These are phyloP conservation scores for Sphaerostilbella broomeana DNA, from an alignment of 2,329 filamentous ascomycete species.

Conservation along the genomic window DNA sequence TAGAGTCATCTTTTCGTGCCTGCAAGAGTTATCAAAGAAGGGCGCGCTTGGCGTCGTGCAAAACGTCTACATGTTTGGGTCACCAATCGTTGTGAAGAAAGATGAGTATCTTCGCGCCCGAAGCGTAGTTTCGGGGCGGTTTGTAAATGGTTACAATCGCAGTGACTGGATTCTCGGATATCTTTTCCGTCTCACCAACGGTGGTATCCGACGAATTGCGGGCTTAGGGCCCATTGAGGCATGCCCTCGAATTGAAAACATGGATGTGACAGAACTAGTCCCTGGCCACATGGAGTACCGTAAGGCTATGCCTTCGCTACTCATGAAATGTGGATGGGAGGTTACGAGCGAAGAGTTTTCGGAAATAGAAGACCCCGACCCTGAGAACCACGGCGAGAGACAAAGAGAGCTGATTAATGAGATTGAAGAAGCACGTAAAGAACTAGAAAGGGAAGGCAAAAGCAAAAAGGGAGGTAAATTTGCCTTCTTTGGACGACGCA, in stretches of 20 bases:
- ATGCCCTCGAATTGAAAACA: constrained; percentile 78
- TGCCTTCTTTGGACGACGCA: constrained; percentile 76
- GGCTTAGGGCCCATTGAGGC: constrained; percentile 71
- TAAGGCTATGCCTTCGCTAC: constrained; percentile 77
- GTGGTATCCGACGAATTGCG: constrained; percentile 82
- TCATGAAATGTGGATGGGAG: constrained; percentile 83
- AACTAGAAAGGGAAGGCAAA: constrained; percentile 73
- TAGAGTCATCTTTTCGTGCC: constrained; percentile 84
- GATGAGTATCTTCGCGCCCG: constrained; percentile 80
- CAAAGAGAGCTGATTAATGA: constrained; percentile 93
- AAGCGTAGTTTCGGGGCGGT: constrained; percentile 83
- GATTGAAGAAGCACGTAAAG: constrained; percentile 87
- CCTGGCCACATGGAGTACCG: constrained; percentile 96
- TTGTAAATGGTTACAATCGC: constrained; percentile 87
- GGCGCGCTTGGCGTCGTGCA: constrained; percentile 84
- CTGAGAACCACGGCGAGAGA: constrained; percentile 79
- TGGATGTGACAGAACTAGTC: constrained; percentile 79
- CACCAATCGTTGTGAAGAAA: constrained; percentile 82
- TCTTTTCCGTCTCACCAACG: constrained; percentile 87
- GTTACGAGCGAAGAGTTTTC: constrained; percentile 90
- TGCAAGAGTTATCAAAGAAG: constrained; percentile 77
- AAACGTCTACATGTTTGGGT: constrained; percentile 92
- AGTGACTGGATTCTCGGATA: constrained; percentile 98
- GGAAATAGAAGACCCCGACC: constrained; percentile 96
- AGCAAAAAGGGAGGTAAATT: constrained; percentile 55